Evolutionary conservation across 1,284 basidiomycete species (phyloP).

Genomic region (Mycena sp.): DNA sequence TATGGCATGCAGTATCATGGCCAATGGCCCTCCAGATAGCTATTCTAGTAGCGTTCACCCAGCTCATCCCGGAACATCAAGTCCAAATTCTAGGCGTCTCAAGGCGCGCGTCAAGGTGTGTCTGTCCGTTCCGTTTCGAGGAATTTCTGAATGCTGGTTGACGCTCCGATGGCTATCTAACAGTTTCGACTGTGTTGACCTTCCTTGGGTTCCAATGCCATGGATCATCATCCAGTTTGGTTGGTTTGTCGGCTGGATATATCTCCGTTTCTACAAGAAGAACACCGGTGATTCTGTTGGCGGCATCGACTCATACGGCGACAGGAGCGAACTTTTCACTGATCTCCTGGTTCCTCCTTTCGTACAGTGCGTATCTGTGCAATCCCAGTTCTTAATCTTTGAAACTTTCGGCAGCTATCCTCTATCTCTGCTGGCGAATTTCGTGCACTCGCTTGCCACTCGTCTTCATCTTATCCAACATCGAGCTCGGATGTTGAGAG

Average conservation of each 20-base stretch:
- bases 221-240: constrained; percentile 98
- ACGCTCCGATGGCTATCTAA: constrained; percentile 65
- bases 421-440: constrained; percentile 74
- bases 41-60: constrained; percentile 95
- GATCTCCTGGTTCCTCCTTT: constrained; percentile 95
- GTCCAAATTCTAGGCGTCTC: constrained; percentile 90
- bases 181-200: constrained; percentile 90
- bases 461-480: constrained; percentile 84
- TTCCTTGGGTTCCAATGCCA: constrained; percentile 89
- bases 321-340: constrained; percentile 97
- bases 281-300: constrained; percentile 67
- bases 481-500: constrained; percentile 73
- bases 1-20: constrained; percentile 93
- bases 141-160: background rate
- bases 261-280: constrained; percentile 96
- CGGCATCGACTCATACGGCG: constrained; percentile 82
- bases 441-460: constrained; percentile 75
- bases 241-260: constrained; percentile 96
- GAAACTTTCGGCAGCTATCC: constrained; percentile 56
- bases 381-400: constrained; percentile 24
- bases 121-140: too few species aligned
- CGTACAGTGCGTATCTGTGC: constrained; percentile 69
- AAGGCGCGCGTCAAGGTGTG: constrained; percentile 90
- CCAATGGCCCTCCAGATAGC: constrained; percentile 92
- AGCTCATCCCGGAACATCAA: constrained; percentile 97